These are phyloP conservation scores for Carallia brachiata DNA, from an alignment of 345 rosid species.

Conservation along the genomic window DNA sequence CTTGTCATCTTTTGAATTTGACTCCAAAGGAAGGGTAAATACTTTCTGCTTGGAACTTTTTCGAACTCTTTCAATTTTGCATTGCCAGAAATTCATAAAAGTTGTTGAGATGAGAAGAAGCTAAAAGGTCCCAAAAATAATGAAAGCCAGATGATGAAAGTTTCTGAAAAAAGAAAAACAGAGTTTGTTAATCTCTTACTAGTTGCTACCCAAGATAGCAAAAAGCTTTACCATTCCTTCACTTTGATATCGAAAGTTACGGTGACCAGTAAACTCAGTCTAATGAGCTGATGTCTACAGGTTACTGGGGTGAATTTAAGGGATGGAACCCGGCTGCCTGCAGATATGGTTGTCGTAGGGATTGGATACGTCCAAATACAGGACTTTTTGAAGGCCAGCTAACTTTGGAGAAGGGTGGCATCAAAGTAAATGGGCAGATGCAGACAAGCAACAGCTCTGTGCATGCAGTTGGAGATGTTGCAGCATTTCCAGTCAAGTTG, in stretches of 20 bases:
- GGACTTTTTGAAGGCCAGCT: slow-evolving; percentile 87
- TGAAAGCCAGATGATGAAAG: neutral
- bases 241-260: too few relatives aligned
- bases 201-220: too few relatives aligned
- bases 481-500: slow-evolving; percentile 80
- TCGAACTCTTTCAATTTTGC: neutral
- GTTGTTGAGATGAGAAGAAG: neutral
- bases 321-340: slow-evolving; percentile 69
- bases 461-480: slow-evolving; percentile 91
- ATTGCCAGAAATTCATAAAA: neutral
- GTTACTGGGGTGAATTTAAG: slow-evolving; percentile 76
- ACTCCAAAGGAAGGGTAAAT: slow-evolving; percentile 58
- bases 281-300: slow-evolving; percentile 38
- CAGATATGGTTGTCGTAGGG: slow-evolving; percentile 88
- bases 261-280: neutral
- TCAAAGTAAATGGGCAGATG: slow-evolving; percentile 77
- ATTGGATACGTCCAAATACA: slow-evolving; percentile 95
- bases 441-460: slow-evolving; percentile 85
- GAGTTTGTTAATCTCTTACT: neutral
- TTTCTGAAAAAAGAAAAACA: neutral
- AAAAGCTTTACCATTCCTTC: too few relatives aligned
- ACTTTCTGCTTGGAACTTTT: neutral
- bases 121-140: too few relatives aligned
- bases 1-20: slow-evolving; percentile 70
- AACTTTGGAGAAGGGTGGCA: slow-evolving; percentile 87